Conservation (phyloP, 2,329 filamentous ascomycete genomes). For the Endoconidiophora laricicola region DNA sequence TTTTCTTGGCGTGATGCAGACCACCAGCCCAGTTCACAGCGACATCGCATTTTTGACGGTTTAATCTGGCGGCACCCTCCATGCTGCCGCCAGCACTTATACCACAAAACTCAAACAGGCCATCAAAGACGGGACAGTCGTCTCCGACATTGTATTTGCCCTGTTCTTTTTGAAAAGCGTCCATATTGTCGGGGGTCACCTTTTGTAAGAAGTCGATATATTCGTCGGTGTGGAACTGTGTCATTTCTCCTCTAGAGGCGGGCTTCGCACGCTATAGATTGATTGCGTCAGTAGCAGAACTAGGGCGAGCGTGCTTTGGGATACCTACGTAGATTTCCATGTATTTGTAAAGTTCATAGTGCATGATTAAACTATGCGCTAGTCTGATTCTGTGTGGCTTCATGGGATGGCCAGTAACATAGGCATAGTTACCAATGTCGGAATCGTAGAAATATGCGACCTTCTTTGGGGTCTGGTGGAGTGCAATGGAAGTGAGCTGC, state of each 20-base stretch:
- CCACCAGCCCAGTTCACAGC: constrained; percentile 98
- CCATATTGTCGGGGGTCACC: constrained; percentile 98
- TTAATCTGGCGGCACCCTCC: constrained; percentile 79
- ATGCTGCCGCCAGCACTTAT: constrained; percentile 89
- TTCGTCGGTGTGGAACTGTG: constrained; percentile 83
- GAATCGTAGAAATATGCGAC: constrained; percentile 98
- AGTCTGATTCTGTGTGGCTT: constrained; percentile 92
- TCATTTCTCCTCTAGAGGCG: constrained; percentile 77
- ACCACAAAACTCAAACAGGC: constrained; percentile 90
- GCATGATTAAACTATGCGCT: constrained; percentile 89
- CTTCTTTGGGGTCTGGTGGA: constrained; percentile 47
- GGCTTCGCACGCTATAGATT: constrained; percentile 60
- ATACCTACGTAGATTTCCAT: constrained; percentile 84
- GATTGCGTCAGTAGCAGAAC: neutral
- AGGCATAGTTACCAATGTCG: constrained; percentile 95
- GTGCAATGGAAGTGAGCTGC: constrained; percentile 27
- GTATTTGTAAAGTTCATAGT: constrained; percentile 87
- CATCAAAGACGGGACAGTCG: constrained; percentile 94
- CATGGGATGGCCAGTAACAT: constrained; percentile 94
- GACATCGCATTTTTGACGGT: constrained; percentile 84
- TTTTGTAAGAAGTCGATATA: constrained; percentile 92
- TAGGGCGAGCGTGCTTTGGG: neutral
- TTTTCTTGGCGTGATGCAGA: constrained; percentile 93
- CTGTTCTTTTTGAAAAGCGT: constrained; percentile 62
- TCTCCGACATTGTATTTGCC: constrained; percentile 89